A percentile compares a stretch with the other conserved stretches of the same genome.
Evolutionary conservation across 2,329 filamentous ascomycete genomes (phyloP).

Genomic region (Fusarium continuum): DNA sequence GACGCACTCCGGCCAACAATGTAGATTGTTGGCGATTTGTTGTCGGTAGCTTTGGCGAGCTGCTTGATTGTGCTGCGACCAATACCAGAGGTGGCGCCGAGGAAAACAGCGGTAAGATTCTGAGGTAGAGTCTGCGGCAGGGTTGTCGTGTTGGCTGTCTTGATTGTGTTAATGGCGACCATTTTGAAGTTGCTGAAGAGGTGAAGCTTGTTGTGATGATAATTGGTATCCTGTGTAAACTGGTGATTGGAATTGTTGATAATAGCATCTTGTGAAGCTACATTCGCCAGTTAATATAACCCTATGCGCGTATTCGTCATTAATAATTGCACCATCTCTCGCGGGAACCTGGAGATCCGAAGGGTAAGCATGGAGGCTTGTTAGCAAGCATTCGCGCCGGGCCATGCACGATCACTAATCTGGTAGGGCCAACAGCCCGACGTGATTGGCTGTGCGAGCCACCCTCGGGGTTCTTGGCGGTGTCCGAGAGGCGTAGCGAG

Average conservation of each 20-base stretch:
- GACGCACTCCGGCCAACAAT: conserved; percentile 56
- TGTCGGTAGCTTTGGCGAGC: conserved; percentile 8
- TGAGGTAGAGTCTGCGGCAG: neutral
- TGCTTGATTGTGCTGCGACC: conserved; percentile 26
- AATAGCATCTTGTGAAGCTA: neutral
- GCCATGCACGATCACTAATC: neutral
- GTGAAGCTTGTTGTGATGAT: too few species aligned
- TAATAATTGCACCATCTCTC: neutral
- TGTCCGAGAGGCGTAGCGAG: too few species aligned
- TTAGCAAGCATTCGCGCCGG: neutral
- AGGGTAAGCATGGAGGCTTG: neutral
- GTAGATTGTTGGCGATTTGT: conserved; percentile 43
- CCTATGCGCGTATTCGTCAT: neutral
- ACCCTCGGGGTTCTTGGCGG: neutral
- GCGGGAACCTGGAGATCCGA: conserved; percentile 19
- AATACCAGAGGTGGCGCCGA: conserved; percentile 34
- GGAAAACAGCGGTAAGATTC: conserved; percentile 23
- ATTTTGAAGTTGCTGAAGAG: too few species aligned
- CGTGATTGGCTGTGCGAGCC: neutral
- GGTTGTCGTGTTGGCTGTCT: conserved; percentile 14
- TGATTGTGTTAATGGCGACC: conserved; percentile 21
- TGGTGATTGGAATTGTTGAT: neutral
- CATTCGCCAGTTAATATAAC: conserved; percentile 4
- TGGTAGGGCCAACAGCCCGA: neutral
- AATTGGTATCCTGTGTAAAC: neutral